These are phyloP conservation scores for Acorus gramineus DNA, from an alignment of 106 monocot species.

Conservation along the genomic window DNA sequence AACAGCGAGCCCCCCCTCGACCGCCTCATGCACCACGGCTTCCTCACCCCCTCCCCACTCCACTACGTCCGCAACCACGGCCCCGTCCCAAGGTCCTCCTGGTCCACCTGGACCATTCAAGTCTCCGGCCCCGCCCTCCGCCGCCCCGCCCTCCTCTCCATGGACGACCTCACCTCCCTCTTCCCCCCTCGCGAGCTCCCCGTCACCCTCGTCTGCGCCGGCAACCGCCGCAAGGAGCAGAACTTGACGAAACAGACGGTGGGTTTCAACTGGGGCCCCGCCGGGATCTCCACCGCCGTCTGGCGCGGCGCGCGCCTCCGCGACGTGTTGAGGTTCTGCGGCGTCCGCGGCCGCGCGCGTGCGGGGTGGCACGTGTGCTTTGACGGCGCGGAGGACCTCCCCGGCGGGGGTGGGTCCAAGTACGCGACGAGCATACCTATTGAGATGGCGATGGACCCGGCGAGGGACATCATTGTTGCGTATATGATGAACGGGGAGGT, in stretches of 20 bases:
- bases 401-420: slow-evolving; percentile 82
- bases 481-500: slow-evolving; percentile 88
- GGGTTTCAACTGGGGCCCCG: slow-evolving; percentile 92
- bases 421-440: slow-evolving; percentile 72
- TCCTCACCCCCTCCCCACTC: slow-evolving; percentile 70
- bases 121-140: slow-evolving; percentile 45
- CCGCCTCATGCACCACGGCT: slow-evolving; percentile 77
- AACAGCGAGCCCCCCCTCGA: slow-evolving; percentile 73
- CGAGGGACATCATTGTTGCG: slow-evolving; percentile 67
- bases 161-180: slow-evolving; percentile 44
- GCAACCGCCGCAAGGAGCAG: slow-evolving; percentile 95
- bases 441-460: slow-evolving; percentile 81
- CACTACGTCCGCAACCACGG: slow-evolving; percentile 99
- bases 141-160: slow-evolving; percentile 35
- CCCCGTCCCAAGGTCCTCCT: slow-evolving; percentile 47
- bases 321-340: slow-evolving; percentile 58
- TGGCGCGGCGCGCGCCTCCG: slow-evolving; percentile 75
- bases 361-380: slow-evolving; percentile 67
- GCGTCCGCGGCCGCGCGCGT: slow-evolving; percentile 18
- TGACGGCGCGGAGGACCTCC: slow-evolving; percentile 88
- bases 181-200: slow-evolving; percentile 62
- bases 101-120: slow-evolving; percentile 61
- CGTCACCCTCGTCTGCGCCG: slow-evolving; percentile 89
- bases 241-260: slow-evolving; percentile 78
- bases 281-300: slow-evolving; percentile 63